phyloP scores from a whole-genome alignment of 805 yeast genomes.

The Ascoidea rubescens region DNA sequence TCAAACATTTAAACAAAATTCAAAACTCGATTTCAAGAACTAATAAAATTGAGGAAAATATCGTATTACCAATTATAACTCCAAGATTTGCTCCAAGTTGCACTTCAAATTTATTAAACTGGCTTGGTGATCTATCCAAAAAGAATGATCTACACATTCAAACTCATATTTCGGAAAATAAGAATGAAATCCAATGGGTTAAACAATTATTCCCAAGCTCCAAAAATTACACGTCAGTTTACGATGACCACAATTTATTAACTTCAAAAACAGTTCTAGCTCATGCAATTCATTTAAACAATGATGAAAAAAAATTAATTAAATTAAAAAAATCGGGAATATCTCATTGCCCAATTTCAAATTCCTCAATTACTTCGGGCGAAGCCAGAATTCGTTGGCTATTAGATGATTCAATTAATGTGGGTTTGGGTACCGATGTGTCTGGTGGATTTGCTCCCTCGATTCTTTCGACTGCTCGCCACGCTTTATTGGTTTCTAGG shows the following conservation, averaged over 20 bases:
- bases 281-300: conserved; percentile 70
- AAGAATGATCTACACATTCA: conserved; percentile 52
- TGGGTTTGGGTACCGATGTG: conserved; percentile 70
- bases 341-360: conserved; percentile 89
- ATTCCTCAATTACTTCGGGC: conserved; percentile 79
- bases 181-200: conserved; percentile 64
- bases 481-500: conserved; percentile 58
- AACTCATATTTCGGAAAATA: conserved; percentile 83
- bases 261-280: conserved; percentile 66
- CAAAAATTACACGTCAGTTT: conserved; percentile 61
- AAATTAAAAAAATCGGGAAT: conserved; percentile 49
- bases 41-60: conserved; percentile 14
- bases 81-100: conserved; percentile 94
- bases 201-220: conserved; percentile 56
- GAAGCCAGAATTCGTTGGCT: conserved; percentile 71
- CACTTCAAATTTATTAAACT: conserved; percentile 41
- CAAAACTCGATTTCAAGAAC: conserved; percentile 44
- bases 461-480: conserved; percentile 50
- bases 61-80: conserved; percentile 65
- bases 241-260: conserved; percentile 47
- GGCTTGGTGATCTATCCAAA: conserved; percentile 45
- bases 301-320: conserved; percentile 48
- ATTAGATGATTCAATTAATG: conserved; percentile 51
- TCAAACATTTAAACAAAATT: too few relatives aligned
- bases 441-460: conserved; percentile 68